Evolutionary conservation across 2,329 filamentous ascomycete species (phyloP).

Genomic region (Chrysoporthe austroafricana): DNA sequence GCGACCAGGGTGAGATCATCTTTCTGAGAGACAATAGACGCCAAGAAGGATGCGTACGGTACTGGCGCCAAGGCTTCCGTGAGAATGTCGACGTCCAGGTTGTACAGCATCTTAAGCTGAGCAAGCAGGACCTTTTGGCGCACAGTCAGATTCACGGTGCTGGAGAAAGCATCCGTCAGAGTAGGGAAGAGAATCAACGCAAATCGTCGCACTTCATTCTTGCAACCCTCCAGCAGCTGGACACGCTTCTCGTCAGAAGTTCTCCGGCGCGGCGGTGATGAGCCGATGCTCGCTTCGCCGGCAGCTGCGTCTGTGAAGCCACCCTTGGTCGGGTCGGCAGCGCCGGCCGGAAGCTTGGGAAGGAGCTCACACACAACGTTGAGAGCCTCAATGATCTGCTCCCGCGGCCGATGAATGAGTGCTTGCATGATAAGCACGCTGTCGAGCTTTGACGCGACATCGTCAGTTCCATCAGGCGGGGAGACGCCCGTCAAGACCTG

Average conservation of each 20-base stretch:
- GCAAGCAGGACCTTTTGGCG: conserved; percentile 93
- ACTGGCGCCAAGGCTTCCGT: conserved; percentile 85
- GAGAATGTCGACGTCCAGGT: conserved; percentile 83
- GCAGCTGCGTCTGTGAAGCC: conserved; percentile 50
- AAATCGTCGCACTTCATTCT: conserved; percentile 85
- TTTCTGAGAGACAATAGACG: conserved; percentile 92
- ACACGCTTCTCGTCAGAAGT: conserved; percentile 78
- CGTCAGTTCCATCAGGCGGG: conserved; percentile 76
- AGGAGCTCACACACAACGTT: conserved; percentile 97
- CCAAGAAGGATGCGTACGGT: conserved; percentile 93
- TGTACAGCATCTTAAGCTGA: conserved; percentile 98
- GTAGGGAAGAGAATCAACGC: conserved; percentile 92
- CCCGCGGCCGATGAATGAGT: conserved; percentile 89
- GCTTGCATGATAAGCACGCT: conserved; percentile 99
- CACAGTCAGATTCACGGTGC: conserved; percentile 93
- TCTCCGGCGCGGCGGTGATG: conserved; percentile 52
- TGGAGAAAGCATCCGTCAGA: conserved; percentile 94
- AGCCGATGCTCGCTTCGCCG: conserved; percentile 46
- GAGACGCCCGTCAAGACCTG: conserved; percentile 97
- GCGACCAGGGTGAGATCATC: conserved; percentile 89
- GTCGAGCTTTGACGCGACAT: conserved; percentile 85
- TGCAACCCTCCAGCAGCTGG: conserved; percentile 81
- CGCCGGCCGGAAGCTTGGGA: conserved; percentile 67
- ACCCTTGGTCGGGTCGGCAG: conserved; percentile 46
- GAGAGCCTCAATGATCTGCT: conserved; percentile 95